Base-by-base conservation (phyloP, 1,284 basidiomycete genomes). In the Marasmius fiardii region DNA sequence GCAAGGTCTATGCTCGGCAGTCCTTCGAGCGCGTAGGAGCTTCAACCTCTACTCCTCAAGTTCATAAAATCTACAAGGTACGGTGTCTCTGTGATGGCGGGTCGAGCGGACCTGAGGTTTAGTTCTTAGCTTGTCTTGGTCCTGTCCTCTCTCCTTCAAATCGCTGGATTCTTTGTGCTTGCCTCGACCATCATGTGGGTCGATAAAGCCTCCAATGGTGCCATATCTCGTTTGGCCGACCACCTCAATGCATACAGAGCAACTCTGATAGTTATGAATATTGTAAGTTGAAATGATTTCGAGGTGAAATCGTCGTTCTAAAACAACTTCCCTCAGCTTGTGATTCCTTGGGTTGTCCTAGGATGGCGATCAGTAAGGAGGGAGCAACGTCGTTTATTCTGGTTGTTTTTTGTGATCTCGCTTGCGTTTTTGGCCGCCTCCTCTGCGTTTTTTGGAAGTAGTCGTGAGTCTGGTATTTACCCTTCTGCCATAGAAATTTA, bases 21-120 rank as follows among this genome's bases (percentile, higher is more conserved):
- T 78, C 76, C 0, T 80, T 83, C 64, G 74, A 75, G 55, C 75
- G 77, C 1, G 76, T 84, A 47, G 81, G 80, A 20, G 76, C 79
- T 14, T 74, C 77, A n/a, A n/a, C 12, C 35, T 37, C 35, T 5
- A 37, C 39, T 18, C 64, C 72, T 7, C 63, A 65, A 45, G 72
- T 83, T 35, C 73, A 76, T 61, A 68, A 73, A 24, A 68, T 80
- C 31, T 80, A 82, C 67, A 79, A 74, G 68, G 77, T 76, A 56
- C 43, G 54, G 56, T 56, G 20, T 16, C 54, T 45, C 37, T 37
- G 11, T 50, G 0, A 16, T 3, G 14, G 2, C 51, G 20, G 34
- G 20, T 12, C 18, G 35, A 14, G 23, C 10, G 35, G 33, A 23
- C 18, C 33, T 4, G 51, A 51, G 7, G 52, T 37, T 24, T 24